Evolutionary conservation across 2,329 filamentous ascomycete species (phyloP).

Genomic region (Aspergillus intermedius): DNA sequence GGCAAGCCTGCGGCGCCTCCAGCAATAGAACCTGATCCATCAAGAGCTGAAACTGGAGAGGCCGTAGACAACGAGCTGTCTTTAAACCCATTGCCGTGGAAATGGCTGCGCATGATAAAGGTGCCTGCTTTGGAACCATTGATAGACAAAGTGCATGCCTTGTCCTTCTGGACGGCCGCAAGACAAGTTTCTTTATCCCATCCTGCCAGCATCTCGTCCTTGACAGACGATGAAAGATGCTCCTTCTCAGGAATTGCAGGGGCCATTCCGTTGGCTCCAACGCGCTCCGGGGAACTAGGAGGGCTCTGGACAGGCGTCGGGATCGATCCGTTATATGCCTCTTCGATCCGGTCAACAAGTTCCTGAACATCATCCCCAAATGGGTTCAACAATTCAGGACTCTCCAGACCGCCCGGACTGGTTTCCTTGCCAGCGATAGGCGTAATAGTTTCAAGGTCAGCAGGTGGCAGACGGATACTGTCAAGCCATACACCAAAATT

Average conservation of each 20-base stretch:
- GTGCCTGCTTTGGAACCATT: slow-evolving; percentile 67
- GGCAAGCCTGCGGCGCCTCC: slow-evolving; percentile 16
- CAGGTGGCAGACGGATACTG: slow-evolving; percentile 63
- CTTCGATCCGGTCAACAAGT: slow-evolving; percentile 68
- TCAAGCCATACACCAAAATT: slow-evolving; percentile 73
- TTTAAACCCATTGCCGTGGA: slow-evolving; percentile 24
- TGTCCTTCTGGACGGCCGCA: slow-evolving; percentile 58
- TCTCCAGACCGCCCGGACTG: slow-evolving; percentile 36
- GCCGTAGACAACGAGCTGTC: slow-evolving; percentile 26
- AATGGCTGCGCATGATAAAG: slow-evolving; percentile 20
- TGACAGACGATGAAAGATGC: slow-evolving; percentile 60
- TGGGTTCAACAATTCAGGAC: slow-evolving; percentile 54
- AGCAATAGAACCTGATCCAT: slow-evolving; percentile 13
- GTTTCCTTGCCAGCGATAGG: slow-evolving; percentile 38
- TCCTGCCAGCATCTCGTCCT: slow-evolving; percentile 67
- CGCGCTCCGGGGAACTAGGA: slow-evolving; percentile 60
- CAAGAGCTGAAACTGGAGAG: slow-evolving; percentile 14
- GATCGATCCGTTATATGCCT: slow-evolving; percentile 59
- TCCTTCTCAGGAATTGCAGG: slow-evolving; percentile 4
- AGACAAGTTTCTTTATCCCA: slow-evolving; percentile 75
- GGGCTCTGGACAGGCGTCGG: slow-evolving; percentile 63
- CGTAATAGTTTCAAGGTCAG: slow-evolving; percentile 56
- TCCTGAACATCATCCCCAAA: slow-evolving; percentile 63
- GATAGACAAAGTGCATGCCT: slow-evolving; percentile 65
- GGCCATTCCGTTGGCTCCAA: slow-evolving; percentile 37